phyloP scores from a whole-genome alignment of 805 yeast genomes.

The Scheffersomyces lignosus region DNA sequence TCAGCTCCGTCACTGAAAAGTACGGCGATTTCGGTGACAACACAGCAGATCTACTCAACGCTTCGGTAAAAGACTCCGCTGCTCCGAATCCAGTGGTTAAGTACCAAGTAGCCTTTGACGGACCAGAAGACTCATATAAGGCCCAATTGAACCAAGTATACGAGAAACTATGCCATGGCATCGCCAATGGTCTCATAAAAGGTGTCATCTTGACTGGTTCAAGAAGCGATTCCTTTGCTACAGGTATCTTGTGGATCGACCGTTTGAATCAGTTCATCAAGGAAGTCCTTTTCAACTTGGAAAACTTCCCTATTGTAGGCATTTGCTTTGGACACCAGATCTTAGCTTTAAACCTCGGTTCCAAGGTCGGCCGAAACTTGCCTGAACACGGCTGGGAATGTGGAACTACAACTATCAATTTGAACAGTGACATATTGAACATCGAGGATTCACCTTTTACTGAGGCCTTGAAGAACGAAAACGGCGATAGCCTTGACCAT shows the following conservation, averaged over 20 bases:
- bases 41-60: slow-evolving; percentile 30
- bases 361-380: slow-evolving; percentile 51
- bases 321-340: slow-evolving; percentile 90
- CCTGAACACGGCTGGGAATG: slow-evolving; percentile 67
- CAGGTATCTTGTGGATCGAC: slow-evolving; percentile 41
- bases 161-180: slow-evolving; percentile 18
- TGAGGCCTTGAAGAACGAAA: slow-evolving; percentile 36
- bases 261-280: slow-evolving; percentile 36
- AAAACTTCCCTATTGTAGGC: slow-evolving; percentile 56
- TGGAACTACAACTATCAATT: slow-evolving; percentile 52
- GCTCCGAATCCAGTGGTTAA: slow-evolving; percentile 22
- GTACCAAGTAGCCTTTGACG: slow-evolving; percentile 36
- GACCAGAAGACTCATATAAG: slow-evolving; percentile 10
- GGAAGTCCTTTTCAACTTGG: slow-evolving; percentile 12
- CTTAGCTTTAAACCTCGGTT: slow-evolving; percentile 64
- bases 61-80: slow-evolving; percentile 13
- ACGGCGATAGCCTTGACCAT: slow-evolving; percentile 54
- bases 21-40: slow-evolving; percentile 58
- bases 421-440: slow-evolving; percentile 42
- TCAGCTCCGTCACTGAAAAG: slow-evolving; percentile 23
- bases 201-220: slow-evolving; percentile 59
- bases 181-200: slow-evolving; percentile 25
- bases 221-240: slow-evolving; percentile 44
- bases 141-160: slow-evolving; percentile 13
- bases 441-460: slow-evolving; percentile 23